These are phyloP conservation scores for Apocynum venetum DNA, from an alignment of 257 asterid genomes.

Conservation along the genomic window DNA sequence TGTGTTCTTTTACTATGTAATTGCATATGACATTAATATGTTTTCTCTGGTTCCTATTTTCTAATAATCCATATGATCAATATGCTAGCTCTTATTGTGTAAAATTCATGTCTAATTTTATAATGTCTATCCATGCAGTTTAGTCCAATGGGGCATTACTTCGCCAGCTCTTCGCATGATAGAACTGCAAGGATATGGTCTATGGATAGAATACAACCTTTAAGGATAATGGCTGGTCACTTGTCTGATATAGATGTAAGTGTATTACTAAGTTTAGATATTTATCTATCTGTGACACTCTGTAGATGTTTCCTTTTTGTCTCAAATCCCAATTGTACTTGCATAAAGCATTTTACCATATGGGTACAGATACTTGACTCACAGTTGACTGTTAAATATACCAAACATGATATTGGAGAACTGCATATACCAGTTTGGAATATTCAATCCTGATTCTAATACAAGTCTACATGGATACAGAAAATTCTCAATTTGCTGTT, in stretches of 20 bases:
- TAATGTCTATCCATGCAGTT: slow-evolving; percentile 54
- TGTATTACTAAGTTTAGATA: slow-evolving; percentile 2
- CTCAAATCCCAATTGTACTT: background rate
- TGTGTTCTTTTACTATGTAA: background rate
- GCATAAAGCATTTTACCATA: background rate
- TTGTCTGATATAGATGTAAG: slow-evolving; percentile 98
- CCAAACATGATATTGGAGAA: background rate
- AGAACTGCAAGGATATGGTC: slow-evolving; percentile 99
- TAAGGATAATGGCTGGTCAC: slow-evolving; percentile 98
- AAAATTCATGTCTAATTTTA: background rate
- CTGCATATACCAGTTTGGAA: background rate
- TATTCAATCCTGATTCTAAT: background rate
- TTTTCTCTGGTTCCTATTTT: background rate
- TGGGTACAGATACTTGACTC: background rate
- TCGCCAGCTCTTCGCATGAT: slow-evolving; percentile 98
- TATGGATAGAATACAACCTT: slow-evolving; percentile 82
- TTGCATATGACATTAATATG: slow-evolving; percentile 2
- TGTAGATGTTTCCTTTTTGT: slow-evolving; percentile 1
- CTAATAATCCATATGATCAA: background rate
- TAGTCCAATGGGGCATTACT: slow-evolving; percentile 95
- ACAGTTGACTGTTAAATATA: background rate
- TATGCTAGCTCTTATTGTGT: background rate
- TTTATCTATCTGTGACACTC: background rate
- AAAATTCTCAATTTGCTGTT: background rate
- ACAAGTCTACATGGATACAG: background rate